Base-by-base conservation (phyloP, 2,329 filamentous ascomycete species). In the Botryotinia globosa region DNA sequence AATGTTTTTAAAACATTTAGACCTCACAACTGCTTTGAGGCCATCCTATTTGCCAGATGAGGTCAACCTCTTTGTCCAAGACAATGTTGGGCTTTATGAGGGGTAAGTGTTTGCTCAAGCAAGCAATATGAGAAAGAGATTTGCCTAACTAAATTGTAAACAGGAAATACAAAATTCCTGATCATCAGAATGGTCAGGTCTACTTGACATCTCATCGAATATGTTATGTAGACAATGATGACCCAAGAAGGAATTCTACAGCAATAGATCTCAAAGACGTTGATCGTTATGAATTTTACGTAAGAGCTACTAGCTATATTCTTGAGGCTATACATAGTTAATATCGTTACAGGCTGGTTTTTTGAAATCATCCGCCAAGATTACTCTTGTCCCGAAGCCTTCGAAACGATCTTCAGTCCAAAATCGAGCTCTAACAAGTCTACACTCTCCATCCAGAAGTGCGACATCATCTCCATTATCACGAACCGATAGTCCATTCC, bases 1-100 rank as follows among this genome's bases (percentile, higher is more conserved):
- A 87, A 98, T 98, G 95, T 97, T 97, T 89, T 87, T 98, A 87
- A 95, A 97, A 87, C 90, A 92, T 79, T 88, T 98, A 82, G 95
- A 99, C 84, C 89, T 99, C 80, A 99, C 96, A 73, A 97, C 95
- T 85, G 96, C 96, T 81, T 89, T 98, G 81, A 92, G 96, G 86
- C 96, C 96, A 79, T 92, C 91, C 74, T 92, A 98, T 81, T 88
- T 97, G 77, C 92, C 94, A 80, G 96, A 98, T 86, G 96, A 99
- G 87, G 92, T 93, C 78, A 87, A 98, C 71, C 88, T 99, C 74
- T 98, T 97, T 84, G 95, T 99, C 73, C 95, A 98, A 85, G 94
- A 98, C 86, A 94, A 94, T 82, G 94, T 99, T 79, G 96, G 96
- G 77, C 87, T 99, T 75, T 99, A 99, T 85, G 94, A 98, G 87